Evolutionary conservation across 305 asterid genomes (phyloP).

Genomic region (Rubia peregrina): DNA sequence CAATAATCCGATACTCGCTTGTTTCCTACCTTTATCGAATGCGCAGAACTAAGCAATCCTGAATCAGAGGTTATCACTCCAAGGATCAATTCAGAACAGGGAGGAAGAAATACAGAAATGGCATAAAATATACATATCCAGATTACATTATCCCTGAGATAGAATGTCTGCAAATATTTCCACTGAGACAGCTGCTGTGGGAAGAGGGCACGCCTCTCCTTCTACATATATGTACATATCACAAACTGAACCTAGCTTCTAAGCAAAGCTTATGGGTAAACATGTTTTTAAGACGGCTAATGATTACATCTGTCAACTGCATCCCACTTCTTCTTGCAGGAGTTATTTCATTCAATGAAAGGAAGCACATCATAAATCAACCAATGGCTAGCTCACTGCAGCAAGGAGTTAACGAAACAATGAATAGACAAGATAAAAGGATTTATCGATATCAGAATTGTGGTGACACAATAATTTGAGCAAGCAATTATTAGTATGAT

Average conservation of each 20-base stretch:
- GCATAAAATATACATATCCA: neutral
- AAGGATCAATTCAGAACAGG: too few relatives aligned
- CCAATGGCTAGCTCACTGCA: constrained; percentile 8
- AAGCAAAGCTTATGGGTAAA: neutral
- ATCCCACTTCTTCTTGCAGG: neutral
- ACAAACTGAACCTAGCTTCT: constrained; percentile 4
- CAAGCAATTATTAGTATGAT: neutral
- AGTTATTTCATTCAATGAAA: neutral
- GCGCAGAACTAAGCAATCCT: too few relatives aligned
- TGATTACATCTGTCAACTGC: neutral
- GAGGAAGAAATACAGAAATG: neutral
- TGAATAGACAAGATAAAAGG: neutral
- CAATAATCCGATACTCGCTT: too few relatives aligned
- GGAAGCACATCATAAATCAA: constrained; percentile 2
- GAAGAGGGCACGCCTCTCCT: neutral
- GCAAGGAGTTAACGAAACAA: constrained; percentile 1
- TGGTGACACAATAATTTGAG: neutral
- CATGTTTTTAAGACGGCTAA: neutral
- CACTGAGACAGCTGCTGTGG: neutral
- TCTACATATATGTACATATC: neutral
- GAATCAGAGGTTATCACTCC: too few relatives aligned
- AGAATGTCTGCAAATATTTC: neutral
- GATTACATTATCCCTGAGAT: neutral
- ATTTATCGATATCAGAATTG: neutral
- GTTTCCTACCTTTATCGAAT: too few relatives aligned